phyloP scores from a whole-genome alignment of 768 basidiomycete genomes.

The Myochromella boudieri region DNA sequence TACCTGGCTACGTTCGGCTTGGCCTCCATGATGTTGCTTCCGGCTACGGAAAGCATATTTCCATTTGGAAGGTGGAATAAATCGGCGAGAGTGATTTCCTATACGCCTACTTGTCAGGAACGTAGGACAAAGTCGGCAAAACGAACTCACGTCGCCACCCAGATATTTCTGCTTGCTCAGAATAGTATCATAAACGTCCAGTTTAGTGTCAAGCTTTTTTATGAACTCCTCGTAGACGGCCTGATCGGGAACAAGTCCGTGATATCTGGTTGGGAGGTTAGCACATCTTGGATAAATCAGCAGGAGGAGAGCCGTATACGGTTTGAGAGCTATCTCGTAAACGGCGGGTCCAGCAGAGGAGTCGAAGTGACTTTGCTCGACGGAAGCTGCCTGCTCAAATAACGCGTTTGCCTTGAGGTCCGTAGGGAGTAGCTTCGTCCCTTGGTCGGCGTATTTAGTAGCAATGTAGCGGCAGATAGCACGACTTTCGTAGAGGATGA shows the following conservation, averaged over 20 bases:
- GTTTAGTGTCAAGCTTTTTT: constrained; percentile 31
- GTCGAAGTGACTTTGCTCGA: constrained; percentile 56
- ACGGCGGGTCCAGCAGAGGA: constrained; percentile 34
- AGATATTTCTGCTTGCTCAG: constrained; percentile 53
- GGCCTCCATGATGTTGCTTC: constrained; percentile 28
- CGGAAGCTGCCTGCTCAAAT: constrained; percentile 48
- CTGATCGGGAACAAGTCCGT: constrained; percentile 10
- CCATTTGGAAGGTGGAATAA: constrained; percentile 54
- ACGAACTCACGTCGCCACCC: constrained; percentile 51
- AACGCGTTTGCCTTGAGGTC: constrained; percentile 37
- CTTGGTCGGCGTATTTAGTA: constrained; percentile 51
- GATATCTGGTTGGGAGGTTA: not conserved
- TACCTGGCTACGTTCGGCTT: constrained; percentile 47
- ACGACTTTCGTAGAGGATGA: constrained; percentile 61
- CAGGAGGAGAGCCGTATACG: constrained; percentile 28
- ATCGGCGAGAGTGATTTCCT: constrained; percentile 55
- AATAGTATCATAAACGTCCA: constrained; percentile 54
- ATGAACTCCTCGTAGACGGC: constrained; percentile 24
- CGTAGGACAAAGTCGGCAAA: too few species aligned
- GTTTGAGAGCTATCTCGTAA: constrained; percentile 52
- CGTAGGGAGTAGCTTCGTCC: constrained; percentile 51
- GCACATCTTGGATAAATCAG: too few species aligned
- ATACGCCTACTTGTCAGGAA: not conserved
- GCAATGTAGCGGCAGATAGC: constrained; percentile 63
- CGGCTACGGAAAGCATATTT: constrained; percentile 16